Evolutionary conservation across 1,139 yeast genomes (phyloP).

Genomic region (Scheffersomyces cryptocercus): DNA sequence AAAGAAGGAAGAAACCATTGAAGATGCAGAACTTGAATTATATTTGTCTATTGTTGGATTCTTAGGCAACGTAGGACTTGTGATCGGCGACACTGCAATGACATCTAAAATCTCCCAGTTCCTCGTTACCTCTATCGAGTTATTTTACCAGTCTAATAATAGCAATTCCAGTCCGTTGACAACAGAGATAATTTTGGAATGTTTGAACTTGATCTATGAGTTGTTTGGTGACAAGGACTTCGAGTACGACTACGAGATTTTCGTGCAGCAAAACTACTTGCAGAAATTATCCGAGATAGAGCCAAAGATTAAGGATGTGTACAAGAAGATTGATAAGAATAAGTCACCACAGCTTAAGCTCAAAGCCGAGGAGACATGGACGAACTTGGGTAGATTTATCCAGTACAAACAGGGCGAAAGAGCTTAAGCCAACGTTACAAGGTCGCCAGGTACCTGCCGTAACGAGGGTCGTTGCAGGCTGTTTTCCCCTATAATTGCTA

Average conservation of each 20-base stretch:
- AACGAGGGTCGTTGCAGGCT: no score
- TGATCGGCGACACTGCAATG: slow-evolving; percentile 44
- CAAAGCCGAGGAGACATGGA: slow-evolving; percentile 68
- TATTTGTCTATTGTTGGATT: slow-evolving; percentile 47
- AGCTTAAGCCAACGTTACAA: not conserved
- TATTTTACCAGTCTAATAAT: slow-evolving; percentile 13
- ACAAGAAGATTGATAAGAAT: slow-evolving; percentile 69
- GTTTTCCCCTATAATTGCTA: no score
- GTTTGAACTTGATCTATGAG: slow-evolving; percentile 69
- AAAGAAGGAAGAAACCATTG: slow-evolving; percentile 10
- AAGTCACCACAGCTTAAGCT: slow-evolving; percentile 56
- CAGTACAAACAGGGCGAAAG: slow-evolving; percentile 56
- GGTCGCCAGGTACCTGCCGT: no score
- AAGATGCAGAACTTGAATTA: slow-evolving; percentile 20
- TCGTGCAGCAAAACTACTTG: slow-evolving; percentile 57
- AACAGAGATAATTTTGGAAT: slow-evolving; percentile 52
- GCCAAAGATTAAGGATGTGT: slow-evolving; percentile 53
- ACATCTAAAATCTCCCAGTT: slow-evolving; percentile 51
- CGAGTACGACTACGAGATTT: slow-evolving; percentile 67
- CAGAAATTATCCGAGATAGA: slow-evolving; percentile 43
- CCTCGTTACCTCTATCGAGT: slow-evolving; percentile 34
- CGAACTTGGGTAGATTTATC: slow-evolving; percentile 72
- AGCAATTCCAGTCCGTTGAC: slow-evolving; percentile 19
- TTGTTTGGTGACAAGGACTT: slow-evolving; percentile 75
- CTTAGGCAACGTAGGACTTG: slow-evolving; percentile 54